Base-by-base conservation (phyloP, 108 stramenopile species). In the Nitzschia palea region DNA sequence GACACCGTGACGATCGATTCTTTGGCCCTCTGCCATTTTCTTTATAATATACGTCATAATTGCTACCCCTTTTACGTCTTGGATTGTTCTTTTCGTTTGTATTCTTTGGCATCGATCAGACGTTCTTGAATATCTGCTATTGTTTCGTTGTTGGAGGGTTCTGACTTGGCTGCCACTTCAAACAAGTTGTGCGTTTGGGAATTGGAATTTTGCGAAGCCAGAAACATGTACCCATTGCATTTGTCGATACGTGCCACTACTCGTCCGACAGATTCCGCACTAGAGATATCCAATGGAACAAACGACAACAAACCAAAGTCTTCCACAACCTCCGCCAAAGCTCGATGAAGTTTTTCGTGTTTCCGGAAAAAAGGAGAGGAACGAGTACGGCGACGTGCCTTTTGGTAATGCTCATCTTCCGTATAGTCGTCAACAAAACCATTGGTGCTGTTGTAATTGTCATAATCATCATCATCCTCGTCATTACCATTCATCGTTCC, bases 191-290 rank as follows among this genome's bases (percentile, higher is more conserved):
- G 54, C 0, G 56, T 35, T 45, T 58, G 51, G 12, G 32, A 51
- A 37, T 42, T 5, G 26, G 20, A 25, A 4, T 57, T 18, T 0
- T 30, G 23, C 42, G 43, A 57, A 14, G 55, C 60, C 15, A 60
- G 47, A 43, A 88, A 94, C 10, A 94, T 77, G 63, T 91, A 94
- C 29, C 93, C 93, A 78, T 90, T 94, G 78, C 82, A 85, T 57
- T 87, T 85, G 52, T 94, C 93, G 48, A 94, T 78, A 28, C 78
- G 77, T 9, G 87, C 87, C 71, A 94, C 61, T 3, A 91, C 87
- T 25, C 89, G 71, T 20, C 93, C 93, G 36, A 94, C 89, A 50
- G 81, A 83, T 54, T 77, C 87, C 14, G 89, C 93, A 78, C 84
- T 81, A 36, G 82, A 77, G 45, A 94, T 91, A 40, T 90, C 80